Conservation (phyloP, 1,284 basidiomycete species). For the Heliocybe sulcata region DNA sequence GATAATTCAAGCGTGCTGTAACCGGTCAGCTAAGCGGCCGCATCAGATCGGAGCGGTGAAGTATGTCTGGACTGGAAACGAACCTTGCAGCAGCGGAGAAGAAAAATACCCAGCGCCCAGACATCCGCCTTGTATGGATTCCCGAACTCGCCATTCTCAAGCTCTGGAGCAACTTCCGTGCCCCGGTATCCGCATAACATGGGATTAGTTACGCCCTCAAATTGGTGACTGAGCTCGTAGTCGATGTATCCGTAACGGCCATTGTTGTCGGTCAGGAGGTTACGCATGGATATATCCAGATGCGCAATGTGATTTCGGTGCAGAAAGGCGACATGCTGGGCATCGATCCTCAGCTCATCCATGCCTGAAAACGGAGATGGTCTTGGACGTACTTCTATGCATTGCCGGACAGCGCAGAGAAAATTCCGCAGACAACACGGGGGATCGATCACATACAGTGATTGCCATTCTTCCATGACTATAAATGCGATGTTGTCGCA, state of each 20-base stretch:
- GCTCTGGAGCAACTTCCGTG: slow-evolving; percentile 67
- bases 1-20: slow-evolving; percentile 50
- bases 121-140: slow-evolving; percentile 68
- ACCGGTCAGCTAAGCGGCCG: slow-evolving; percentile 37
- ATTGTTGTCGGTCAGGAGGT: slow-evolving; percentile 56
- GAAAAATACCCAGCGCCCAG: slow-evolving; percentile 59
- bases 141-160: slow-evolving; percentile 37
- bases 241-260: slow-evolving; percentile 67
- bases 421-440: slow-evolving; percentile 47
- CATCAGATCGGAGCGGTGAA: slow-evolving; percentile 5
- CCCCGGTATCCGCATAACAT: slow-evolving; percentile 37
- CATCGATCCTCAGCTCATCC: slow-evolving; percentile 4
- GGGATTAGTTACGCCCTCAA: slow-evolving; percentile 29
- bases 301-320: slow-evolving; percentile 59
- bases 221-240: slow-evolving; percentile 57
- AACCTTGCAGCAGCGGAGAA: slow-evolving; percentile 59
- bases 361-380: not conserved
- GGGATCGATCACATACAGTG: slow-evolving; percentile 43
- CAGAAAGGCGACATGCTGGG: slow-evolving; percentile 62
- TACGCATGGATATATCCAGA: slow-evolving; percentile 63
- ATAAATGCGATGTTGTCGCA: slow-evolving; percentile 55
- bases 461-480: slow-evolving; percentile 75
- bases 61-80: slow-evolving; percentile 9
- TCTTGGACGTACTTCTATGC: slow-evolving; percentile 49
- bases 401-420: slow-evolving; percentile 51